Conservation (phyloP, 1,284 basidiomycete genomes). For the Nidula niveotomentosa region DNA sequence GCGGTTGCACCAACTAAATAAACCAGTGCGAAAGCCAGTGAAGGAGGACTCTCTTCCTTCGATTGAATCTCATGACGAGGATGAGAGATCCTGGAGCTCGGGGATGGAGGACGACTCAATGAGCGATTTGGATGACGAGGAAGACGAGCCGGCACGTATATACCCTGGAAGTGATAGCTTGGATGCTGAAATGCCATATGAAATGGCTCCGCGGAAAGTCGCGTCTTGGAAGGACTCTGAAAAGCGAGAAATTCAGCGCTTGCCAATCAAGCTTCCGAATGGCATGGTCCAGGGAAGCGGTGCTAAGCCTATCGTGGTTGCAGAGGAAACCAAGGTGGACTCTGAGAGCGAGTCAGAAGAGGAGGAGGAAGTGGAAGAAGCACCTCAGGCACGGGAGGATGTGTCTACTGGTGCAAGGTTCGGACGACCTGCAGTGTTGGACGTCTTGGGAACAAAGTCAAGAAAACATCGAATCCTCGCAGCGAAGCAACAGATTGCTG, state of each 20-base stretch:
- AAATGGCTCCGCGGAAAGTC: conserved; percentile 52
- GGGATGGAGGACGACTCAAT: conserved; percentile 23
- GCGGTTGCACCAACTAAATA: conserved; percentile 60
- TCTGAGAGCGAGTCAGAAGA: conserved; percentile 24
- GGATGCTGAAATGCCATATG: conserved; percentile 74
- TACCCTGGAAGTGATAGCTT: conserved; percentile 38
- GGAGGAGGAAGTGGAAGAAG: conserved; percentile 35
- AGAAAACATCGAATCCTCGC: conserved; percentile 69
- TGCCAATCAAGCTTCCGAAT: conserved; percentile 85
- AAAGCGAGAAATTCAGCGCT: conserved; percentile 57
- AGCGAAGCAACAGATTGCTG: conserved; percentile 90
- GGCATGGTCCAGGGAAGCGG: conserved; percentile 70
- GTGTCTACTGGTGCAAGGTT: conserved; percentile 78
- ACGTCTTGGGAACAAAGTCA: conserved; percentile 71
- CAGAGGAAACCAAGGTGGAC: background rate
- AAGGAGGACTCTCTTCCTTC: conserved; percentile 63
- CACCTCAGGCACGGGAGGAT: conserved; percentile 40
- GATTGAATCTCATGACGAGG: conserved; percentile 59
- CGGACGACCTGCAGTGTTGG: conserved; percentile 77
- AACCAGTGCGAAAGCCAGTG: conserved; percentile 46
- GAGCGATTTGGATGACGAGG: conserved; percentile 7
- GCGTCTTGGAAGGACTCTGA: conserved; percentile 43
- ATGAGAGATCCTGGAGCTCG: conserved; percentile 53
- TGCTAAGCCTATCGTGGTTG: conserved; percentile 26
- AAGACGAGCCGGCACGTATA: conserved; percentile 4